Conservation (phyloP, 1,139 yeast species). For the Barnettozyma hawaiiensis region DNA sequence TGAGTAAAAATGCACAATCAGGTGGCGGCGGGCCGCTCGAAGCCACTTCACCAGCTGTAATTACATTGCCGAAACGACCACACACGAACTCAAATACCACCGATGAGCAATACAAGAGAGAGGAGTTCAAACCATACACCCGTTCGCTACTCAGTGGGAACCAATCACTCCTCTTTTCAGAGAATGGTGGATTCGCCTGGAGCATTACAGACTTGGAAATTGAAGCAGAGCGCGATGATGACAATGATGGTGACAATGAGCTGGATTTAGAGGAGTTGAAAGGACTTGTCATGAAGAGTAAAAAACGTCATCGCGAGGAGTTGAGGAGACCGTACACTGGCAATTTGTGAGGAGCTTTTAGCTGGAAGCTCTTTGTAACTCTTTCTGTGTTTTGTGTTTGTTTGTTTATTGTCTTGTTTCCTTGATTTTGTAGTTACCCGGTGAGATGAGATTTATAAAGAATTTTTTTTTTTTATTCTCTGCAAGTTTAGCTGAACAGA, state of each 20-base stretch:
- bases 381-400: neutral
- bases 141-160: neutral
- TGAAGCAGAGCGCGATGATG: constrained; percentile 1
- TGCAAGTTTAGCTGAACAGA: no score
- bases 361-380: neutral
- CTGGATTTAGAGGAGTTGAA: constrained; percentile 2
- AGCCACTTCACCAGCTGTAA: neutral
- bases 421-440: constrained; percentile 2
- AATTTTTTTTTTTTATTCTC: neutral
- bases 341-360: neutral
- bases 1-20: no score
- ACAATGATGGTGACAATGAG: no score
- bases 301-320: constrained; percentile 6
- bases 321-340: constrained; percentile 6
- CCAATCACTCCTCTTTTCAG: neutral
- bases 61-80: neutral
- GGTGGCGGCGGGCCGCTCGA: no score
- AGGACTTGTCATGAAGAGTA: constrained; percentile 1
- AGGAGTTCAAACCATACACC: constrained; percentile 1
- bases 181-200: constrained; percentile 2
- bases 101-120: neutral
- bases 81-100: constrained; percentile 2
- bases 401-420: no score
- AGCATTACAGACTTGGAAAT: constrained; percentile 4
- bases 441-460: constrained; percentile 7